A percentile compares a stretch with the other conserved stretches of the same genome.
These are phyloP conservation scores for Fusarium napiforme DNA, from an alignment of 2,329 filamentous ascomycete species.

Conservation along the genomic window DNA sequence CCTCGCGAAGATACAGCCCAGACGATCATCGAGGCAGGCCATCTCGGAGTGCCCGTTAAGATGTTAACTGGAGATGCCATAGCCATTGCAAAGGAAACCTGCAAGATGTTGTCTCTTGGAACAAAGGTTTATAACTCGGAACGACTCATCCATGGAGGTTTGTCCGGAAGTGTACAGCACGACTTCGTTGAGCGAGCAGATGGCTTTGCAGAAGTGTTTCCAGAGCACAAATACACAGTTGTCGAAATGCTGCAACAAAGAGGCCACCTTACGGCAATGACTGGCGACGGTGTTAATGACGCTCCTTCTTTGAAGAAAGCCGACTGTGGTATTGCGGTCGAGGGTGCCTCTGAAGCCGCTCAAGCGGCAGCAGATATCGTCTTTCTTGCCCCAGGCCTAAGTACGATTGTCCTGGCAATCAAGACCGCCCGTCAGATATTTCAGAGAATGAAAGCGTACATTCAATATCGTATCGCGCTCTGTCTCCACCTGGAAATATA, in stretches of 20 bases:
- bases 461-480: slow-evolving; percentile 27
- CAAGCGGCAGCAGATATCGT: slow-evolving; percentile 29
- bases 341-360: slow-evolving; percentile 23
- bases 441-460: slow-evolving; percentile 32
- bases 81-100: slow-evolving; percentile 23
- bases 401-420: slow-evolving; percentile 1
- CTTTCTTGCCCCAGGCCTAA: not conserved
- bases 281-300: slow-evolving; percentile 20
- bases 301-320: slow-evolving; percentile 25
- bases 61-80: slow-evolving; percentile 33
- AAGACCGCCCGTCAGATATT: slow-evolving; percentile 18
- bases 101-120: slow-evolving; percentile 22
- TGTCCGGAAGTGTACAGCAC: slow-evolving; percentile 23
- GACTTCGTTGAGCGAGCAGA: slow-evolving; percentile 32
- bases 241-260: slow-evolving; percentile 28
- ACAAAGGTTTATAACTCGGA: slow-evolving; percentile 28
- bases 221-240: slow-evolving; percentile 22
- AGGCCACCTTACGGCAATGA: slow-evolving; percentile 26
- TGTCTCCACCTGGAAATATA: slow-evolving; percentile 24
- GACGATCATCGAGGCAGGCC: slow-evolving; percentile 24
- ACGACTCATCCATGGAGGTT: slow-evolving; percentile 7
- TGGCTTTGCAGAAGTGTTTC: slow-evolving; percentile 23
- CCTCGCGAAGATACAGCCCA: slow-evolving; percentile 19
- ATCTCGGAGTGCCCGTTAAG: slow-evolving; percentile 21
- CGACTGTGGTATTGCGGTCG: slow-evolving; percentile 16